phyloP scores from a whole-genome alignment of 768 basidiomycete species.

The Mycena leptocephala region DNA sequence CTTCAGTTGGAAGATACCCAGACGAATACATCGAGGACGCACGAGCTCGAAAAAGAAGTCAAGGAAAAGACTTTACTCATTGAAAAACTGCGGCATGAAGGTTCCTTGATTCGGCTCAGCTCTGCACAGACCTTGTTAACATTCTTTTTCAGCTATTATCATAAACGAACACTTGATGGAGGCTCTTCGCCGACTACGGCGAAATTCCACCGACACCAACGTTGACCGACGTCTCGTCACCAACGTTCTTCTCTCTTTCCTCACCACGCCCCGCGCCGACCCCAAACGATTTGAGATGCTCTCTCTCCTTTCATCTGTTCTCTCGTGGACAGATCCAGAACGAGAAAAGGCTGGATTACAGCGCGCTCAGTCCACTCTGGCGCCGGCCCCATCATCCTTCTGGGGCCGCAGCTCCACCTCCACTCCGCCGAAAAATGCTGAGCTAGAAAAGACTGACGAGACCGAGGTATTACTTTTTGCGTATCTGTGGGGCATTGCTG shows the following conservation, averaged over 20 bases:
- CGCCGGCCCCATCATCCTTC: conserved; percentile 54
- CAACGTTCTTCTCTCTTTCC: conserved; percentile 92
- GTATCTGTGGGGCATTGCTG: not conserved
- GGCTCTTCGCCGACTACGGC: conserved; percentile 94
- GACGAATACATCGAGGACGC: conserved; percentile 75
- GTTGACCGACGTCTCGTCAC: conserved; percentile 96
- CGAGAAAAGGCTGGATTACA: conserved; percentile 93
- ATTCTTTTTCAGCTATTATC: conserved; percentile 81
- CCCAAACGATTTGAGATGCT: conserved; percentile 98
- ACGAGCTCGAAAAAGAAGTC: conserved; percentile 88
- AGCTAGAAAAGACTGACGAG: conserved; percentile 86
- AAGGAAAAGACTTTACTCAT: conserved; percentile 97
- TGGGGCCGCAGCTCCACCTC: conserved; percentile 61
- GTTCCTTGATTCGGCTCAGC: conserved; percentile 57
- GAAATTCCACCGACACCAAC: conserved; percentile 89
- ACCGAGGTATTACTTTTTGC: conserved; percentile 72
- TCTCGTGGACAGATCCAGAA: conserved; percentile 95
- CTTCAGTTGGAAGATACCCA: conserved; percentile 83
- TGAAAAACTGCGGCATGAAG: conserved; percentile 96
- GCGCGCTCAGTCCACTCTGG: conserved; percentile 54
- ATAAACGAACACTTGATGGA: conserved; percentile 98
- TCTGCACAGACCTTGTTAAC: conserved; percentile 15
- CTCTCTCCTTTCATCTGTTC: conserved; percentile 86
- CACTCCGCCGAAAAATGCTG: conserved; percentile 61
- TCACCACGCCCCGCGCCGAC: conserved; percentile 92